Base-by-base conservation (phyloP, 176 grass and related monocot species). In the Saccharum spontaneum region DNA sequence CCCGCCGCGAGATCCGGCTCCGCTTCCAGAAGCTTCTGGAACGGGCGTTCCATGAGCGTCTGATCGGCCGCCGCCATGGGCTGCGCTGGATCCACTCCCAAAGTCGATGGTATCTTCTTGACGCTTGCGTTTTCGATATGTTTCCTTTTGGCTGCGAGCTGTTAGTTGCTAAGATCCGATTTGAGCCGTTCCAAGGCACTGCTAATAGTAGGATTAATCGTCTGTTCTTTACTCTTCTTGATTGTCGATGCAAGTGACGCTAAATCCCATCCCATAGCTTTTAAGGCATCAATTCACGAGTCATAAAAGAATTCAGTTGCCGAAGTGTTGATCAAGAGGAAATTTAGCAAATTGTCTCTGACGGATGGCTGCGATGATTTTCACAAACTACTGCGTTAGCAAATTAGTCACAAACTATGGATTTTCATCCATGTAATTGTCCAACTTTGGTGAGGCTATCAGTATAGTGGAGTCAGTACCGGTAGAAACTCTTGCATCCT, bases 11-110 rank as follows among this genome's bases (percentile, higher is more conserved):
- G 87, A 82, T 86, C 86, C 82, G 31, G 31, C 76, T 75, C 78
- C 80, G 65, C 30, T 54, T 68, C 66, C 34, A 71, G 74, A 60
- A 73, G 79, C 61, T 77, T 84, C 81, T 65, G 67, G 59, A 83
- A 79, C 71, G 84, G 45, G 23, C 73, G 78, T 26, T 33, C 65
- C 78, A 87, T 79, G 87, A 85, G 68, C 52, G 34, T 59, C 72
- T 82, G 66, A 86, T 43, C 83, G 37, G 80, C 67, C 69, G 80
- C 49, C 75, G 80, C 73, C 80, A 98, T 93, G 95, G 95, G 95
- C 44, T 95, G 95, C 86, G 93, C 87, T 79, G 95, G 93, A 95
- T 98, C 95, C 87, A 93, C 91, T 5, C 89, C 83, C 37, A 89
- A 88, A 86, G 90, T 90, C 46, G 90, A 88, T 28, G 92, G 88